Percentiles rank a stretch among this genome's conserved stretches.
These are phyloP conservation scores for Ceratobasidium sp. DNA, from an alignment of 1,284 basidiomycete species.

Conservation along the genomic window DNA sequence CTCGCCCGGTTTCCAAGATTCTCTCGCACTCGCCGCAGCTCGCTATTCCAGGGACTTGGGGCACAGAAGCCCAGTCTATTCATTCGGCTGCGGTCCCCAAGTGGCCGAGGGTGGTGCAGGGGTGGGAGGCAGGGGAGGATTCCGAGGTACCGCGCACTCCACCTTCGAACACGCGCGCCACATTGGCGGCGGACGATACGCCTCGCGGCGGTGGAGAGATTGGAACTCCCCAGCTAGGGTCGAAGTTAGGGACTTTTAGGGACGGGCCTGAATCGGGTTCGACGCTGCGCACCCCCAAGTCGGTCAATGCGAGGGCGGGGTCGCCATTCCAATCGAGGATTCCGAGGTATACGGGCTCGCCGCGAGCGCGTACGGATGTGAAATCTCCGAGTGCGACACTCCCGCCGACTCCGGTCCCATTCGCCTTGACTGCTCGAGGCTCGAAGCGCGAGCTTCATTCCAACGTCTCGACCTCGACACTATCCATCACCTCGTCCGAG, in stretches of 20 bases:
- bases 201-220: neutral
- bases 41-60: neutral
- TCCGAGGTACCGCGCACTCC: constrained; percentile 15
- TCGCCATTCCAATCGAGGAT: constrained; percentile 29
- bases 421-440: neutral
- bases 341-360: constrained; percentile 32
- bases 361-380: constrained; percentile 12
- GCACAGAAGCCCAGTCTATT: neutral
- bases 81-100: constrained; percentile 8
- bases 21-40: constrained; percentile 33
- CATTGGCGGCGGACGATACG: neutral
- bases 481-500: constrained; percentile 28
- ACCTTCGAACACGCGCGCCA: neutral
- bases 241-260: neutral
- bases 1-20: constrained; percentile 32
- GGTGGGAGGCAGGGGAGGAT: constrained; percentile 19
- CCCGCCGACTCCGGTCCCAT: neutral
- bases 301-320: neutral
- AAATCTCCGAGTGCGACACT: neutral
- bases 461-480: constrained; percentile 12
- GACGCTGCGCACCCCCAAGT: neutral
- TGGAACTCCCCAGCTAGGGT: neutral
- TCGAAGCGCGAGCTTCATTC: constrained; percentile 9
- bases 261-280: neutral
- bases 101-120: constrained; percentile 34